Base-by-base conservation (phyloP, 495 filamentous ascomycete genomes). In the Ascodesmis nigricans region DNA sequence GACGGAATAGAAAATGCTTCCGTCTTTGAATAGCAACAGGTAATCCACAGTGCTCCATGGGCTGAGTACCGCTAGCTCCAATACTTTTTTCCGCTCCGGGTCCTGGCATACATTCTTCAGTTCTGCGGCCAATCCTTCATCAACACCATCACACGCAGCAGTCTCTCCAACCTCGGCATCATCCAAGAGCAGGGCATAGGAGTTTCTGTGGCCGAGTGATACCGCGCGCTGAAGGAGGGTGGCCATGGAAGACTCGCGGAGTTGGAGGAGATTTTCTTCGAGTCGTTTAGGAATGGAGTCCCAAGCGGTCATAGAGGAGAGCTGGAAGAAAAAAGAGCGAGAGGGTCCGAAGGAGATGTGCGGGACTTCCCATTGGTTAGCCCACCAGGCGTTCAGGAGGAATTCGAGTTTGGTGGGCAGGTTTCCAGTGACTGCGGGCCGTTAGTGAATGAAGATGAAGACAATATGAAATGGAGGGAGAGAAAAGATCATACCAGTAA, bases 281-380 rank as follows among this genome's bases (percentile, higher is more conserved):
- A 37, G 35, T n/a, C 26, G 35, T 1, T 2, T 10, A 8, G 35
- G 35, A 5, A 37, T 24, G 23, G 21, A 9, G 14, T 37, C 35
- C 35, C 35, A 37, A 4, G 35, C 18, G 2, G 35, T 8, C 1
- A 37, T n/a, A 1, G 35, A 23, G 1, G 35, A 29, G 8, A 21
- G 14, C 17, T 37, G 35, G 26, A 37, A 37, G 18, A 37, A 37
- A 26, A 11, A 37, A 10, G 25, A 29, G n/a, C 35, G 25, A 1
- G 5, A 9, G 5, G 35, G 35, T 1, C 35, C 35, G 15, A 37
- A 29, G 13, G 35, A 13, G 16, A 37, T 30, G n/a, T 37, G 35
- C 15, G 35, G 35, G 4, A 14, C 18, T 29, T 37, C 35, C 3
- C 30, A 30, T 4, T 17, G 35, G 18, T 37, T 30, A 1, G 35